phyloP scores from a whole-genome alignment of 2,329 filamentous ascomycete species.

The Ceratocystis diversiconidia region DNA sequence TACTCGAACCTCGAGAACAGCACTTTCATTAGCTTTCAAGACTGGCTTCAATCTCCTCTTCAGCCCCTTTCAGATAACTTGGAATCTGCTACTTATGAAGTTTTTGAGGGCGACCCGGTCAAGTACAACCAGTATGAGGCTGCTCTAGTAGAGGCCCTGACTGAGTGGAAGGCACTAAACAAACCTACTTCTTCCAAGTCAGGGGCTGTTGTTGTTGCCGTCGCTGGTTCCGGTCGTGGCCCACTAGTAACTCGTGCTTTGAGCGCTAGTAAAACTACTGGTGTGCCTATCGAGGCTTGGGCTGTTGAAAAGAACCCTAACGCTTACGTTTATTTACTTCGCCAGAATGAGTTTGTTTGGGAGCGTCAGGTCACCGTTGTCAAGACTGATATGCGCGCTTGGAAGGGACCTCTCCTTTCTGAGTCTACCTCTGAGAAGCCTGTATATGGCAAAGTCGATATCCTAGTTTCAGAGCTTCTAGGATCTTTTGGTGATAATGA shows the following conservation, averaged over 20 bases:
- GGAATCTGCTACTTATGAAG: slow-evolving; percentile 93
- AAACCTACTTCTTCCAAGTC: slow-evolving; percentile 61
- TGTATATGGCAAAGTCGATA: slow-evolving; percentile 60
- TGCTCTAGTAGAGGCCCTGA: slow-evolving; percentile 66
- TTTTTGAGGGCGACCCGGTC: slow-evolving; percentile 95
- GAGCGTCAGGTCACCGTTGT: slow-evolving; percentile 66
- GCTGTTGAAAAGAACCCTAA: slow-evolving; percentile 98
- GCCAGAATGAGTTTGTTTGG: slow-evolving; percentile 78
- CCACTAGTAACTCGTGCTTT: slow-evolving; percentile 81
- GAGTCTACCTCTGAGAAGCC: slow-evolving; percentile 31
- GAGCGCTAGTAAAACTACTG: slow-evolving; percentile 60
- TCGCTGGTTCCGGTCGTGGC: slow-evolving; percentile 84
- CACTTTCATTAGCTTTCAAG: slow-evolving; percentile 53
- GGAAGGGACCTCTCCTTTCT: slow-evolving; percentile 61
- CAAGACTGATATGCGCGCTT: slow-evolving; percentile 93
- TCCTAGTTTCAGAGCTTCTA: slow-evolving; percentile 83
- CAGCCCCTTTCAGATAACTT: slow-evolving; percentile 93
- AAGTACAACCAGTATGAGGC: slow-evolving; percentile 94
- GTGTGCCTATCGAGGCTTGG: slow-evolving; percentile 72
- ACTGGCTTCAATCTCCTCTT: slow-evolving; percentile 87
- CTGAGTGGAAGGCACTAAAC: slow-evolving; percentile 58
- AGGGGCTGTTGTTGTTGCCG: slow-evolving; percentile 68
- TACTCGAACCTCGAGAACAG: slow-evolving; percentile 37
- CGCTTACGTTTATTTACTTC: slow-evolving; percentile 80
- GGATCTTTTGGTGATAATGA: slow-evolving; percentile 97